Conservation (phyloP, 345 rosid genomes). For the Hibiscus mutabilis region DNA sequence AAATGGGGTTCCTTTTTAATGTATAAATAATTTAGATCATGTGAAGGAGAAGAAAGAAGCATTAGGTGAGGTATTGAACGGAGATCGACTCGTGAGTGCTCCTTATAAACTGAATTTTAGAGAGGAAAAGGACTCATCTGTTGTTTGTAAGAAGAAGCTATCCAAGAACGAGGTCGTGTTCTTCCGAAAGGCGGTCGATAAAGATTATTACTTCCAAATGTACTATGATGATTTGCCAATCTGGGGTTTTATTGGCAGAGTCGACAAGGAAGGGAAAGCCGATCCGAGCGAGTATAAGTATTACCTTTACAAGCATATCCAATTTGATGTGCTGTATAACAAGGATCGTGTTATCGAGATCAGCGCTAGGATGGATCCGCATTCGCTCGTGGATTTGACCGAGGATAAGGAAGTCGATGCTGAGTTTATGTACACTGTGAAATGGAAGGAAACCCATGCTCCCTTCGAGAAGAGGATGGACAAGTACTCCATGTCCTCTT, state of each 20-base stretch:
- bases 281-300: constrained; percentile 58
- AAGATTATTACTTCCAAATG: constrained; percentile 89
- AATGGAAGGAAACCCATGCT: constrained; percentile 82
- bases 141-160: constrained; percentile 58
- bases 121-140: constrained; percentile 57
- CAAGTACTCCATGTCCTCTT: constrained; percentile 73
- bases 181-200: constrained; percentile 56
- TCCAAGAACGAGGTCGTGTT: constrained; percentile 47
- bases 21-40: constrained; percentile 36
- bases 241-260: constrained; percentile 86
- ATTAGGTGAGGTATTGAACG: constrained; percentile 82
- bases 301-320: constrained; percentile 67
- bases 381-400: constrained; percentile 59
- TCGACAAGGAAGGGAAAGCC: constrained; percentile 60
- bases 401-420: constrained; percentile 75
- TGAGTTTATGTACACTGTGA: constrained; percentile 76
- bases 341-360: constrained; percentile 76
- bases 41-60: constrained; percentile 84
- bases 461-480: constrained; percentile 91
- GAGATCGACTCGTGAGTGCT: constrained; percentile 80
- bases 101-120: constrained; percentile 71
- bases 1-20: neutral
- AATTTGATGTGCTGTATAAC: constrained; percentile 63
- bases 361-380: constrained; percentile 62
- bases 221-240: constrained; percentile 83